Evolutionary conservation across 2,329 filamentous ascomycete species (phyloP), one percentile per base, ranked within the genome.

Genomic region (Alternaria solani): DNA sequence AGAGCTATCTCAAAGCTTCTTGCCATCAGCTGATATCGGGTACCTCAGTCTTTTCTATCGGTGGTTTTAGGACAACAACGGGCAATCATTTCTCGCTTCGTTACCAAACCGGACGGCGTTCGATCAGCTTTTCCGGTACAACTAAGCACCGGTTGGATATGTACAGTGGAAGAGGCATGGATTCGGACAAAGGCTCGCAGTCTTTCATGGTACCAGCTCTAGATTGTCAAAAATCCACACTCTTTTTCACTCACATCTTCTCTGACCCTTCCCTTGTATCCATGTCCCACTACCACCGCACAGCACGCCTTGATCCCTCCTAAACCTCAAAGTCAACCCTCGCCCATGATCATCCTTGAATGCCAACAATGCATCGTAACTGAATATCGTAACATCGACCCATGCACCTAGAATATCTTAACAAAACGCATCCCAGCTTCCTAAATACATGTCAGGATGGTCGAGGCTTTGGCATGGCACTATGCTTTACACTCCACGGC

Each of bases 401-500:
- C 18, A 47, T 44, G 39, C 54, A 48, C 32, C 26, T 28, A 30
- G 39, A 12, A 30, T 34, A 43, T 44, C 11, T 16, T 26, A 11
- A 30, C 38, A 30, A 52, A 42, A n/a, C 20, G 12, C 38, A 12
- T n/a, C 12, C 7, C 44, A n/a, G 28, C 1, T 8, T 39, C 23
- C 25, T n/a, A 36, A n/a, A 47, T 18, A 28, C 7, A 52, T 34
- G 9, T 68, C 60, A 69, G 23, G 55, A 52, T 23, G 53, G 62
- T 46, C 68, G 64, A 8, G 76, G 76, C 51, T 73, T 72, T 11
- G 76, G 75, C 62, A 69, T 71, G n/a, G 67, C 62, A 47, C 43
- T 70, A 49, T 72, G 66, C 54, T 78, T 78, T n/a, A 77, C 76
- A 55, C 71, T 79, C 84, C 84, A 86, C 2, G 82, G 82, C 62